Conservation (phyloP, 495 filamentous ascomycete species). For the Daldinia decipiens region DNA sequence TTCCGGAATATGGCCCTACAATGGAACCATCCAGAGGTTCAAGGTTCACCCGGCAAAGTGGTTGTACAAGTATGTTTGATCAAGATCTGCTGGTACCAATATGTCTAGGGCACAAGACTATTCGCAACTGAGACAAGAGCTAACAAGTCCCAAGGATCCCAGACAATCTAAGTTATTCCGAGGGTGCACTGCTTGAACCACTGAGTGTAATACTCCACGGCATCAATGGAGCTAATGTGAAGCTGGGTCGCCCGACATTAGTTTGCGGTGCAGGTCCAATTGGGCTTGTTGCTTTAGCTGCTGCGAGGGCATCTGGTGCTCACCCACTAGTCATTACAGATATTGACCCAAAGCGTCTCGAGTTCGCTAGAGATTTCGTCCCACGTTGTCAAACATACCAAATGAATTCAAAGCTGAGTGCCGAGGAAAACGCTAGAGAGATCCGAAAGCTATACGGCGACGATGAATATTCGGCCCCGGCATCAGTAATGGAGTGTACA, state of each 20-base stretch:
- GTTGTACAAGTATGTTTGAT: conserved; percentile 54
- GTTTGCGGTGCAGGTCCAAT: conserved; percentile 64
- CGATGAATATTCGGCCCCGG: conserved; percentile 63
- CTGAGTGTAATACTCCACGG: conserved; percentile 60
- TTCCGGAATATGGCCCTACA: conserved; percentile 67
- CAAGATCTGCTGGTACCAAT: neutral
- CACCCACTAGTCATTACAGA: conserved; percentile 73
- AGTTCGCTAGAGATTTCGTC: conserved; percentile 68
- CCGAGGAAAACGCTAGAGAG: conserved; percentile 61
- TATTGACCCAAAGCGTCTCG: conserved; percentile 63
- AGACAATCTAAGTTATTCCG: conserved; percentile 53
- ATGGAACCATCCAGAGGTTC: conserved; percentile 67
- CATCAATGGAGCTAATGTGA: conserved; percentile 53
- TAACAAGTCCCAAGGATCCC: conserved; percentile 49
- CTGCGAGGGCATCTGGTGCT: conserved; percentile 68
- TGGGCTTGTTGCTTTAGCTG: conserved; percentile 60
- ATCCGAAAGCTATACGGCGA: conserved; percentile 63
- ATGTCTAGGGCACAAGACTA: neutral
- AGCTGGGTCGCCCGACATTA: conserved; percentile 53
- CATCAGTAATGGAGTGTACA: conserved; percentile 70
- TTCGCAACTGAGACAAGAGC: neutral
- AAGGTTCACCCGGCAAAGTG: conserved; percentile 65
- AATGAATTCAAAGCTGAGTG: conserved; percentile 56
- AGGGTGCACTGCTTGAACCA: conserved; percentile 63
- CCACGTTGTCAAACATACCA: conserved; percentile 65